Evolutionary conservation across 2,329 filamentous ascomycete species (phyloP).

Genomic region (Cryphonectria parasitica): DNA sequence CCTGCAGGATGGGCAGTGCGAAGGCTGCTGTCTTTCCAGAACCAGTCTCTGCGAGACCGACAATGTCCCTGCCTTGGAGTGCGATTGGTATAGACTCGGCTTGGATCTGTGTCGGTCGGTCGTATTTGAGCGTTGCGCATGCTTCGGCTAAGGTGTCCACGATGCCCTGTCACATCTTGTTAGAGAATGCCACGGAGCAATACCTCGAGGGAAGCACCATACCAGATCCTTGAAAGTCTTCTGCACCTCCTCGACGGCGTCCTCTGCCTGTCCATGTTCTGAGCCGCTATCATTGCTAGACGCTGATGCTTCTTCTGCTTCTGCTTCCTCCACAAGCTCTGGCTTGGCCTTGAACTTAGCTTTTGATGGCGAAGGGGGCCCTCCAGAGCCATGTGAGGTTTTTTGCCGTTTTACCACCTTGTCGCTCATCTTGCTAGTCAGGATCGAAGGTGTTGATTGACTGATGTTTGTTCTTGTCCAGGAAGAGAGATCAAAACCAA

Average conservation of each 20-base stretch:
- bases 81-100: slow-evolving; percentile 80
- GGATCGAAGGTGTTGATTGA: background rate
- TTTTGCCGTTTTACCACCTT: slow-evolving; percentile 47
- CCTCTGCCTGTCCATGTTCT: slow-evolving; percentile 29
- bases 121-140: slow-evolving; percentile 81
- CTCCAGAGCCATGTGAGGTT: slow-evolving; percentile 37
- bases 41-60: slow-evolving; percentile 93
- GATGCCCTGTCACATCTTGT: slow-evolving; percentile 62
- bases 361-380: slow-evolving; percentile 14
- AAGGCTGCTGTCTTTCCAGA: slow-evolving; percentile 97
- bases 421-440: background rate
- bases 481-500: background rate
- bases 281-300: slow-evolving; percentile 32
- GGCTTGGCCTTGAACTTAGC: slow-evolving; percentile 26
- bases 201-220: slow-evolving; percentile 8
- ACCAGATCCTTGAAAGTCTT: slow-evolving; percentile 72
- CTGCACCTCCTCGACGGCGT: slow-evolving; percentile 33
- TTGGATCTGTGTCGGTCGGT: slow-evolving; percentile 86
- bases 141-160: slow-evolving; percentile 88
- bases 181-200: background rate
- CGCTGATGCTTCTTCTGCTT: slow-evolving; percentile 24
- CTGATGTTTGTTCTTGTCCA: background rate
- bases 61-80: slow-evolving; percentile 78
- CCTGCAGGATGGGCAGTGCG: slow-evolving; percentile 88
- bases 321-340: background rate